phyloP scores from a whole-genome alignment of 2,329 filamentous ascomycete genomes.

The Dothistroma septosporum region DNA sequence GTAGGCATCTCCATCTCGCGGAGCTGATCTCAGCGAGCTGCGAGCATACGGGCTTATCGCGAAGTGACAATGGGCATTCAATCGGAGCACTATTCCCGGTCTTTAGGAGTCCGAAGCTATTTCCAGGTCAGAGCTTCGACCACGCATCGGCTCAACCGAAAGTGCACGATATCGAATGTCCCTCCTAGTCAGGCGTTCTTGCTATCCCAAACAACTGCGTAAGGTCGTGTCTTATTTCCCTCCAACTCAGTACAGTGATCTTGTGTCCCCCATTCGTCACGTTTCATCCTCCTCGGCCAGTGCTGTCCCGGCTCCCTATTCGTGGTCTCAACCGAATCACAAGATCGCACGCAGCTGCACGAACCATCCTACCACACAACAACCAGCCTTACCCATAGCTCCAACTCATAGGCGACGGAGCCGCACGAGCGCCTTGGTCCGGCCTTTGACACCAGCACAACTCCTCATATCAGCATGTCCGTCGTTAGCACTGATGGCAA shows the following conservation, averaged over 20 bases:
- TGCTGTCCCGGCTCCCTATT: background rate
- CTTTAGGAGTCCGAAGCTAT: too few species aligned
- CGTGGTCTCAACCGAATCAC: background rate
- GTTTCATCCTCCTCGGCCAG: background rate
- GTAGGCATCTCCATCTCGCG: background rate
- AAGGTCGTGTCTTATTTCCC: background rate
- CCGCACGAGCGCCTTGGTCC: conserved; percentile 94
- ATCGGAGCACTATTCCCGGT: too few species aligned
- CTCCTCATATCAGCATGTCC: conserved; percentile 44
- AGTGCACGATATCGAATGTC: background rate
- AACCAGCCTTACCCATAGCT: background rate
- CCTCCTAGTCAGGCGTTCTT: background rate
- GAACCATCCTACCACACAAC: background rate
- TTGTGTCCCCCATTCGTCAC: background rate
- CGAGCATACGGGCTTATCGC: background rate
- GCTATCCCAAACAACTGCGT: background rate
- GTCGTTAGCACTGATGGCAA: conserved; percentile 24
- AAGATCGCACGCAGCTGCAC: background rate
- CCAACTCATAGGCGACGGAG: conserved; percentile 64
- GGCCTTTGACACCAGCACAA: conserved; percentile 50
- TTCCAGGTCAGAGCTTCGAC: background rate
- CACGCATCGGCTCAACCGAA: background rate
- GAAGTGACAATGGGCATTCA: background rate
- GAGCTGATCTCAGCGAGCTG: background rate
- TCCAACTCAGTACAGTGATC: background rate